phyloP scores from a whole-genome alignment of 208 protist genomes.

The Trypanosoma platydactyli region DNA sequence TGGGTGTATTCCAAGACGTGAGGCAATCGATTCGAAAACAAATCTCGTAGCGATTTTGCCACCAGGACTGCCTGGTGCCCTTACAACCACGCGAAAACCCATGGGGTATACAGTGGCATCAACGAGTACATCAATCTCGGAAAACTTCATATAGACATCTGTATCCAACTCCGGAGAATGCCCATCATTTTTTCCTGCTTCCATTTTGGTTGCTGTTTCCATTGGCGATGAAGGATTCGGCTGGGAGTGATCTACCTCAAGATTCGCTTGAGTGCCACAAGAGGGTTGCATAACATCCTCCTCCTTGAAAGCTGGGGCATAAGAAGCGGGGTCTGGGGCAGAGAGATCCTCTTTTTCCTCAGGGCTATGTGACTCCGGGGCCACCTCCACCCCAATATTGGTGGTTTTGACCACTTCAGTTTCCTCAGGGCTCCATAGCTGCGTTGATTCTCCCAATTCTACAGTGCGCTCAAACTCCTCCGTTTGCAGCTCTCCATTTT shows the following conservation, averaged over 20 bases:
- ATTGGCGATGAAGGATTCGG: neutral
- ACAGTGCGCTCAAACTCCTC: constrained; percentile 1
- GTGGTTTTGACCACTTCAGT: constrained; percentile 2
- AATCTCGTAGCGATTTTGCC: constrained; percentile 18
- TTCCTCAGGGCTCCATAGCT: neutral
- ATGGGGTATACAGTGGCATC: constrained; percentile 30
- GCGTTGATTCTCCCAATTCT: neutral
- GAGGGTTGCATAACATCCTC: constrained; percentile 20
- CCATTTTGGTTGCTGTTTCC: neutral
- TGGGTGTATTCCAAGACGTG: constrained; percentile 55
- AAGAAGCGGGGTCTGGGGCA: neutral
- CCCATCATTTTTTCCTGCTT: neutral
- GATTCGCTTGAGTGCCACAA: constrained; percentile 16
- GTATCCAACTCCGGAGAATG: neutral
- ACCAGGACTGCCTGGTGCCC: constrained; percentile 8
- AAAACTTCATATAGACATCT: constrained; percentile 9
- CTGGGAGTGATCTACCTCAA: constrained; percentile 7
- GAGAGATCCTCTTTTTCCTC: constrained; percentile 18
- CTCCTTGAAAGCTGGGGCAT: neutral
- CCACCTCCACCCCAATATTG: constrained; percentile 35
- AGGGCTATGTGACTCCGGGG: neutral
- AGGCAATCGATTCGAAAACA: constrained; percentile 65
- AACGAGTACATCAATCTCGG: constrained; percentile 25
- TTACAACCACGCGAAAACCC: constrained; percentile 23
- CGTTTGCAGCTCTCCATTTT: neutral